Percentiles rank a stretch among this genome's conserved stretches.
These are phyloP conservation scores for Tubosaeta sp. DNA, from an alignment of 768 basidiomycete genomes.

Conservation along the genomic window DNA sequence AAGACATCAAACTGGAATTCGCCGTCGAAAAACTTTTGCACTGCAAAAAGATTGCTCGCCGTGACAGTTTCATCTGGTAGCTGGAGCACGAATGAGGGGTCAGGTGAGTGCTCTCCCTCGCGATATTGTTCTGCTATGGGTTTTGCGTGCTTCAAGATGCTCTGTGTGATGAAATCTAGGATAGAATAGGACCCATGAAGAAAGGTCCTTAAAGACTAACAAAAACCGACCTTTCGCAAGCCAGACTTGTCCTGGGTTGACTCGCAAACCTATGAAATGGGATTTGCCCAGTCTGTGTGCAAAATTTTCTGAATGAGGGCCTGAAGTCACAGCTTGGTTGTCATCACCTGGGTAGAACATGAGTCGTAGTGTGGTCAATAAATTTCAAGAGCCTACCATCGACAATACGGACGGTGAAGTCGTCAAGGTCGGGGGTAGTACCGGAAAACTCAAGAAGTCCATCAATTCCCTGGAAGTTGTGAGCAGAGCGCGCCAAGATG, in stretches of 20 bases:
- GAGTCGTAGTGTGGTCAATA: background rate
- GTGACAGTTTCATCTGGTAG: constrained; percentile 70
- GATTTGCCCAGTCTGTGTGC: constrained; percentile 62
- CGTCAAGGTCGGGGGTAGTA: constrained; percentile 71
- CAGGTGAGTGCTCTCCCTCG: constrained; percentile 48
- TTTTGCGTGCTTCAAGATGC: constrained; percentile 55
- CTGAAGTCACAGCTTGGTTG: constrained; percentile 52
- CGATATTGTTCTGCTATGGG: constrained; percentile 53
- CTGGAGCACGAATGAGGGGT: constrained; percentile 76
- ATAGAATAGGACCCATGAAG: background rate
- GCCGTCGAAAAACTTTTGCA: constrained; percentile 84
- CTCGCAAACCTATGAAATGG: constrained; percentile 59
- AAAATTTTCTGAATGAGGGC: constrained; percentile 57
- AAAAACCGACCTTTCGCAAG: constrained; percentile 66
- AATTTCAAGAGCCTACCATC: constrained; percentile 51
- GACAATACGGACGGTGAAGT: constrained; percentile 74
- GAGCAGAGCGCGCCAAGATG: constrained; percentile 2
- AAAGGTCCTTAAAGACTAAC: background rate
- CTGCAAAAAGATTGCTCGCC: constrained; percentile 76
- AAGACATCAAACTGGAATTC: constrained; percentile 87
- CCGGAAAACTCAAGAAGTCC: constrained; percentile 71
- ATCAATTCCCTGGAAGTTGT: constrained; percentile 57
- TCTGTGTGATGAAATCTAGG: constrained; percentile 60
- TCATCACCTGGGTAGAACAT: constrained; percentile 44
- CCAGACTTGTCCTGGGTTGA: constrained; percentile 70